A percentile compares a stretch with the other conserved stretches of the same genome.
Evolutionary conservation across 768 basidiomycete species (phyloP).

Genomic region (Clitopilus passeckerianus): DNA sequence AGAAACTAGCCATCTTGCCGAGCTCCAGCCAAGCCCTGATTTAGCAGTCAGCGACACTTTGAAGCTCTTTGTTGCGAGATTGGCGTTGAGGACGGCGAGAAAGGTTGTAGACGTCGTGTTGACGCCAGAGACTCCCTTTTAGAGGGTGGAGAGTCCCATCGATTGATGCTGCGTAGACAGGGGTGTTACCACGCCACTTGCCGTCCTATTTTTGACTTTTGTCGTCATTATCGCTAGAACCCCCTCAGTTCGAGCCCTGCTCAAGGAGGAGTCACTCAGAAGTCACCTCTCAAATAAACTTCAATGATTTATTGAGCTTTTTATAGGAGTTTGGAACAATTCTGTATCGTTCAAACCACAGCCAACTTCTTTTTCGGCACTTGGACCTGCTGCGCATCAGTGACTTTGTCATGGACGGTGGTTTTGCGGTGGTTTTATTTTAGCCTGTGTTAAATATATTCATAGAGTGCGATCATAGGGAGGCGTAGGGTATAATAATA

Average conservation of each 20-base stretch:
- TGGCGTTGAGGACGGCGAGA: not conserved
- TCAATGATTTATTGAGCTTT: not conserved
- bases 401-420: not conserved
- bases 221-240: not conserved
- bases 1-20: not conserved
- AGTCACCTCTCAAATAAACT: not conserved
- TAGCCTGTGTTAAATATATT: not conserved
- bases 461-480: not conserved
- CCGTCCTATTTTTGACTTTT: not conserved
- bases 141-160: not conserved
- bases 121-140: not conserved
- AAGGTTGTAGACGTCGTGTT: not conserved
- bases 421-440: not conserved
- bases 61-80: not conserved
- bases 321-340: no score
- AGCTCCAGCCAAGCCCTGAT: not conserved
- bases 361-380: not conserved
- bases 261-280: not conserved
- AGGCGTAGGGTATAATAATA: no score
- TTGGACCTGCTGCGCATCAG: not conserved
- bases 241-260: not conserved
- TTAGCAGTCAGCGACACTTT: not conserved
- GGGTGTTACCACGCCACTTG: not conserved
- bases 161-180: not conserved
- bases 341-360: no score